These are phyloP conservation scores for Catharanthus roseus DNA, from an alignment of 257 asterid species.

Conservation along the genomic window DNA sequence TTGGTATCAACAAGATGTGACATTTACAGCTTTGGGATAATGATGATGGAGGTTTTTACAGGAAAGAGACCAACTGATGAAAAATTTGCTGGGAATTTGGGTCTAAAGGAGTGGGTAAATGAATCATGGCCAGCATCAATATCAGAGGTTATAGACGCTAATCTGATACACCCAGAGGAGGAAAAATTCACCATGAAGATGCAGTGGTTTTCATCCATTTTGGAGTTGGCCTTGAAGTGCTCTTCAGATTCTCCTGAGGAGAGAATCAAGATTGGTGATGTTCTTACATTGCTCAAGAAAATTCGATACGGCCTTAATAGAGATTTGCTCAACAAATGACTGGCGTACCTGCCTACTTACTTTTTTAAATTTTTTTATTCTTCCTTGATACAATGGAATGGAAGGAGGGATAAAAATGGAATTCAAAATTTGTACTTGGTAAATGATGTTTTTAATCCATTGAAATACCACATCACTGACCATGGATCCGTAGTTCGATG, in stretches of 20 bases:
- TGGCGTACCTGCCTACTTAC: no score
- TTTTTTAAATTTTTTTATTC: no score
- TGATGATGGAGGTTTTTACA: constrained; percentile 40
- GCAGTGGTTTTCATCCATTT: constrained; percentile 17
- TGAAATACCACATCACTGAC: no score
- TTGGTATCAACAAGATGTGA: constrained; percentile 38
- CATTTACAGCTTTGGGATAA: constrained; percentile 36
- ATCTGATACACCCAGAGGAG: constrained; percentile 12
- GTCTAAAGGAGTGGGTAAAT: constrained; percentile 30
- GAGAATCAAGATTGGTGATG: constrained; percentile 32
- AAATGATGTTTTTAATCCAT: no score
- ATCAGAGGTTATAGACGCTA: constrained; percentile 21
- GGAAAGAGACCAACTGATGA: constrained; percentile 32
- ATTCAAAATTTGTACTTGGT: no score
- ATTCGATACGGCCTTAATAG: constrained; percentile 15
- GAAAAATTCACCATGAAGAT: constrained; percentile 4
- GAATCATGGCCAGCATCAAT: constrained; percentile 13
- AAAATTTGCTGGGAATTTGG: constrained; percentile 22
- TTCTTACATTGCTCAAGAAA: constrained; percentile 20
- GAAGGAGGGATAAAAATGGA: no score
- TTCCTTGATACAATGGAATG: no score
- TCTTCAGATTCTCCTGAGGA: constrained; percentile 24
- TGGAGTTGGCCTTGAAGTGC: constrained; percentile 39
- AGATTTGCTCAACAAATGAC: no score
- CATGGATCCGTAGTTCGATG: no score